phyloP scores from a whole-genome alignment of 176 grass and related monocot genomes.

The Pharus latifolius region DNA sequence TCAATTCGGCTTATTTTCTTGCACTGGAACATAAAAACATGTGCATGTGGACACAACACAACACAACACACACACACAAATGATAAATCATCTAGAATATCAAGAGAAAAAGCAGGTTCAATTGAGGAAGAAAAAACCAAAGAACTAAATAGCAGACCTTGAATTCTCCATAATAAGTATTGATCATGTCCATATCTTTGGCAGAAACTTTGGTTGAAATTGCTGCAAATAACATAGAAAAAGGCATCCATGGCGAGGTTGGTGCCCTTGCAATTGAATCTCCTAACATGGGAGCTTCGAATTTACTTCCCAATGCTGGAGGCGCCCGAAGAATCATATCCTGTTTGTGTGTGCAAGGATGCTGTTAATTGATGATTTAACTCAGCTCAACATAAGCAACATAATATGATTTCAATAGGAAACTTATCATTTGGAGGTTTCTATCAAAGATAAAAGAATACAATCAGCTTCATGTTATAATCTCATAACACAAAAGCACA shows the following conservation, averaged over 20 bases:
- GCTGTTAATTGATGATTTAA: conserved; percentile 11
- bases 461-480: conserved; percentile 41
- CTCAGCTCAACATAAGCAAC: not conserved
- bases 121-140: not conserved
- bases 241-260: conserved; percentile 94
- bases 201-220: conserved; percentile 89
- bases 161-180: conserved; percentile 82
- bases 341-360: conserved; percentile 24
- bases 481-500: conserved; percentile 40
- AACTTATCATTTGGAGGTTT: conserved; percentile 56
- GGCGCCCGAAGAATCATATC: conserved; percentile 29
- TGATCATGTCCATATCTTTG: conserved; percentile 77
- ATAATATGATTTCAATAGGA: conserved; percentile 27
- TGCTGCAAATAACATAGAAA: conserved; percentile 95
- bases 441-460: conserved; percentile 39
- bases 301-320: conserved; percentile 44
- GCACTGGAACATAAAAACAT: conserved; percentile 40
- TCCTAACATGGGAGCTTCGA: conserved; percentile 37
- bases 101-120: not conserved
- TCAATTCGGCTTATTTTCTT: conserved; percentile 82
- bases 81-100: not conserved
- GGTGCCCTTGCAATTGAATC: conserved; percentile 48
- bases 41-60: too few species aligned
- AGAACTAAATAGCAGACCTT: conserved; percentile 41
- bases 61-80: not conserved